These are phyloP conservation scores for Verticillium klebahnii DNA, from an alignment of 2,329 filamentous ascomycete genomes.

Conservation along the genomic window DNA sequence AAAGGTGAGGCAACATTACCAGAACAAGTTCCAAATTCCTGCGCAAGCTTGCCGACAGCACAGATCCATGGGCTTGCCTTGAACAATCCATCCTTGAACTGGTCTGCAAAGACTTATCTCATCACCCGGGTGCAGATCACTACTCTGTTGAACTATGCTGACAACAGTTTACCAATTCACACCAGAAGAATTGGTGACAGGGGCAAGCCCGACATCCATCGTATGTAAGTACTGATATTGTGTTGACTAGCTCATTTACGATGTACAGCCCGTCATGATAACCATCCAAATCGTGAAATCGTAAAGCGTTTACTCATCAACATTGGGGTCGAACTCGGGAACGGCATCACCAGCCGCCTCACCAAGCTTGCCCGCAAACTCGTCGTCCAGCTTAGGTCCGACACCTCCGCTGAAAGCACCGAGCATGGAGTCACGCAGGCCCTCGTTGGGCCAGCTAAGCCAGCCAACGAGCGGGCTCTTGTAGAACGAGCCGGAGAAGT, in stretches of 20 bases:
- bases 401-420: slow-evolving; percentile 20
- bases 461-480: slow-evolving; percentile 20
- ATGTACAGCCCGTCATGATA: not conserved
- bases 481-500: slow-evolving; percentile 19
- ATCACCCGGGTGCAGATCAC: too few relatives aligned
- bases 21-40: too few relatives aligned
- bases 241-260: not conserved
- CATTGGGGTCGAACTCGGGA: slow-evolving; percentile 20
- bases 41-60: too few relatives aligned
- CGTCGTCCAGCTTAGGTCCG: slow-evolving; percentile 22
- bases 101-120: too few relatives aligned
- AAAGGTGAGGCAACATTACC: too few relatives aligned
- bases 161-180: too few relatives aligned
- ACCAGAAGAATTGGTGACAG: too few relatives aligned
- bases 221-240: not conserved
- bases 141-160: too few relatives aligned
- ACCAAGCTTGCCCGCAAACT: slow-evolving; percentile 18
- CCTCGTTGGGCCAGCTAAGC: slow-evolving; percentile 20
- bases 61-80: too few relatives aligned
- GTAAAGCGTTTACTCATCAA: slow-evolving; percentile 11
- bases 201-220: too few relatives aligned
- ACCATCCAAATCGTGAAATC: not conserved
- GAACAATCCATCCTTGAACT: too few relatives aligned
- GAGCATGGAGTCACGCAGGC: slow-evolving; percentile 19
- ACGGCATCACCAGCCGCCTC: slow-evolving; percentile 20